Percentiles rank a stretch among this genome's conserved stretches.
These are phyloP conservation scores for Cryptococcus wingfieldii DNA, from an alignment of 1,284 basidiomycete genomes.

Conservation along the genomic window DNA sequence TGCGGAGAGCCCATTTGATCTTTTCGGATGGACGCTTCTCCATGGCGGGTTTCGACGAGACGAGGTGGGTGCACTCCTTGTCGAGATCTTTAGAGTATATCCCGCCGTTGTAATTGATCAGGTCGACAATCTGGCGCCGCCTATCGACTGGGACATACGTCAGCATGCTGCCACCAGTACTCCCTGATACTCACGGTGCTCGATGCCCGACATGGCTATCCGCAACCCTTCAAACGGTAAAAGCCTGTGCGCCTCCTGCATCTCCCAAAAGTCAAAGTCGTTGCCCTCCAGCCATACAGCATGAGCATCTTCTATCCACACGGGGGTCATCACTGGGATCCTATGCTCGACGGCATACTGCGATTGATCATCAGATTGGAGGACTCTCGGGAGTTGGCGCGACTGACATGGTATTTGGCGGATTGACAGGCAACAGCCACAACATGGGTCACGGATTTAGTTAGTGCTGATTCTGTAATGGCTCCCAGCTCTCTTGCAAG, in stretches of 20 bases:
- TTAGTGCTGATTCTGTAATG: conserved; percentile 36
- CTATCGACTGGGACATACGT: conserved; percentile 26
- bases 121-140: conserved; percentile 35
- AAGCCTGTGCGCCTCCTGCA: conserved; percentile 24
- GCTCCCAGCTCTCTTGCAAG: conserved; percentile 37
- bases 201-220: conserved; percentile 41
- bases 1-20: conserved; percentile 41
- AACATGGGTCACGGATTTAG: conserved; percentile 40
- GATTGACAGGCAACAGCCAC: conserved; percentile 33
- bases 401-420: conserved; percentile 40
- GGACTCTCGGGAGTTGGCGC: neutral
- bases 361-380: neutral
- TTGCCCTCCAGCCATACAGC: conserved; percentile 26
- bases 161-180: neutral
- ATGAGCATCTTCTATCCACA: conserved; percentile 38
- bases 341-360: conserved; percentile 43
- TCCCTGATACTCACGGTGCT: conserved; percentile 21
- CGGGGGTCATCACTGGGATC: conserved; percentile 37
- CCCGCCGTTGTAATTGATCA: conserved; percentile 37
- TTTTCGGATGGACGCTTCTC: conserved; percentile 38
- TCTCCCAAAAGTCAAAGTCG: conserved; percentile 27
- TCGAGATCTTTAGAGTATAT: conserved; percentile 45
- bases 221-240: conserved; percentile 35
- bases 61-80: conserved; percentile 42
- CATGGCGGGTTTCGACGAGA: conserved; percentile 35